Percentiles rank a stretch among this genome's conserved stretches.
These are phyloP conservation scores for Hemisphaericaspora nanyangensis DNA, from an alignment of 805 yeast species.

Conservation along the genomic window DNA sequence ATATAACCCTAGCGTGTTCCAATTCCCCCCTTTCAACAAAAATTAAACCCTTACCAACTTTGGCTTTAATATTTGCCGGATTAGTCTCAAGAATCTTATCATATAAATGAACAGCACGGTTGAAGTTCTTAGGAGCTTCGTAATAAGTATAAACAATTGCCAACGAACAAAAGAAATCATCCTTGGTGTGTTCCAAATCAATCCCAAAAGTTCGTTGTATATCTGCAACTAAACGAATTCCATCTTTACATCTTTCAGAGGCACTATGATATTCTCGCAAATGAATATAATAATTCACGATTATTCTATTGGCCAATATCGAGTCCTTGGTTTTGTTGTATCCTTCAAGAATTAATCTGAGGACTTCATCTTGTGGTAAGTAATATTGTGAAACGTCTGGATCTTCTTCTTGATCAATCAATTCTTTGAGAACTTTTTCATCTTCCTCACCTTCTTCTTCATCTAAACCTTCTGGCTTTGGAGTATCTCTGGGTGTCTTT, in stretches of 20 bases:
- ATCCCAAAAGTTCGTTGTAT: slow-evolving; percentile 45
- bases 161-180: slow-evolving; percentile 57
- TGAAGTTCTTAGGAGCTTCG: slow-evolving; percentile 87
- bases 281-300: slow-evolving; percentile 56
- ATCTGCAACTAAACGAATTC: slow-evolving; percentile 53
- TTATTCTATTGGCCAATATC: slow-evolving; percentile 62
- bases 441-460: slow-evolving; percentile 13
- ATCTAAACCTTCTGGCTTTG: slow-evolving; percentile 7
- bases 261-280: slow-evolving; percentile 62
- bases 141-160: slow-evolving; percentile 78
- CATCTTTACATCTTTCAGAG: slow-evolving; percentile 54
- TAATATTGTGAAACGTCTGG: slow-evolving; percentile 6
- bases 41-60: slow-evolving; percentile 80
- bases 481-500: background rate
- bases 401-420: slow-evolving; percentile 8
- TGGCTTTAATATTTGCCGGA: slow-evolving; percentile 53
- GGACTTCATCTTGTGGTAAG: slow-evolving; percentile 47
- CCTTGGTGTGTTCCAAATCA: slow-evolving; percentile 47
- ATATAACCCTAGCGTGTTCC: slow-evolving; percentile 48
- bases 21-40: slow-evolving; percentile 61
- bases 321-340: slow-evolving; percentile 37
- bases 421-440: slow-evolving; percentile 13
- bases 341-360: slow-evolving; percentile 50
- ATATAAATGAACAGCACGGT: slow-evolving; percentile 68
- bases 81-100: slow-evolving; percentile 49